Conservation (phyloP, 441 rosid genomes). For the Populus hybrid region DNA sequence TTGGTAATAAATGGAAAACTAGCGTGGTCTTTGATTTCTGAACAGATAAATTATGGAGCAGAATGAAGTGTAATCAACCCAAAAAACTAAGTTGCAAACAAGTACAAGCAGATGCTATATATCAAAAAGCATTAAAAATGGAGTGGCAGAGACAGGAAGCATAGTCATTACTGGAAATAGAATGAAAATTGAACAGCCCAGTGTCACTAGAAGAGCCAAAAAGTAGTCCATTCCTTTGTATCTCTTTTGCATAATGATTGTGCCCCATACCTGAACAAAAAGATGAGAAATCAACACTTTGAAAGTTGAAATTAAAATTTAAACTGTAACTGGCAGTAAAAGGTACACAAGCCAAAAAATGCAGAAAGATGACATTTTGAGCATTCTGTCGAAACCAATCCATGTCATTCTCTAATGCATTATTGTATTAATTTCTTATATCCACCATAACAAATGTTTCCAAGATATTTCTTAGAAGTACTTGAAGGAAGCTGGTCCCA, state of each 20-base stretch:
- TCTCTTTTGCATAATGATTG: constrained; percentile 87
- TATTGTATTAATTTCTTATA: not conserved
- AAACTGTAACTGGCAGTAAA: not conserved
- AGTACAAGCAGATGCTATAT: constrained; percentile 1
- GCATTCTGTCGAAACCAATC: not conserved
- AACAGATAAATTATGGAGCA: not conserved
- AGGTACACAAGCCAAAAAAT: not conserved
- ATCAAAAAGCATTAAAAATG: constrained; percentile 11
- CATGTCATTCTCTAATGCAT: not conserved
- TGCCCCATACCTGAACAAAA: constrained; percentile 73
- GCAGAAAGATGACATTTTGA: not conserved
- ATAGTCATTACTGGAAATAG: constrained; percentile 64
- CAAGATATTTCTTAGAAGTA: not conserved
- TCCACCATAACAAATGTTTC: not conserved
- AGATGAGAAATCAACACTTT: not conserved
- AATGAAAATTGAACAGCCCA: constrained; percentile 84
- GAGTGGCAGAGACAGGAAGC: constrained; percentile 8
- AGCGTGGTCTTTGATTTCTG: not conserved
- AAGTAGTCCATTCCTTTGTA: constrained; percentile 76
- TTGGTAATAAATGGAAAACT: not conserved
- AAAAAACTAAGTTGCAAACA: not conserved
- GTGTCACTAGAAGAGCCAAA: constrained; percentile 72
- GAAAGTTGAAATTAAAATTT: not conserved
- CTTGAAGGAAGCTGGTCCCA: not conserved
- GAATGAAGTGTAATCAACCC: not conserved